phyloP scores from a whole-genome alignment of 2,329 filamentous ascomycete genomes.

The Colletotrichum sansevieriae region DNA sequence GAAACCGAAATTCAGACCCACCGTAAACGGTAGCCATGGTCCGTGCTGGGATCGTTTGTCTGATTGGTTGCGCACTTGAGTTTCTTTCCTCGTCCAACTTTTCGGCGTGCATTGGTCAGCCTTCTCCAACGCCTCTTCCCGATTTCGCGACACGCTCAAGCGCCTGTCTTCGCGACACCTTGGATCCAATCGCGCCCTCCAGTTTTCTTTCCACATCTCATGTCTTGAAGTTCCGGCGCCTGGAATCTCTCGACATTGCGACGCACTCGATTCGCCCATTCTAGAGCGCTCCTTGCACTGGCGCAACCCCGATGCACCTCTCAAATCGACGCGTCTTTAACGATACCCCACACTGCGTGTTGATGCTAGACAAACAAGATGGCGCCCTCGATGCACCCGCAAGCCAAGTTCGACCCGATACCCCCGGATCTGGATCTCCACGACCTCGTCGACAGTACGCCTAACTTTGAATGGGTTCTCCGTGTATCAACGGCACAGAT shows the following conservation, averaged over 20 bases:
- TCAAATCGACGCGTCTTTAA: neutral
- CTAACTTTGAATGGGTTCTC: constrained; percentile 89
- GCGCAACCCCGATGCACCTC: neutral
- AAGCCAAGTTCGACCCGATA: constrained; percentile 92
- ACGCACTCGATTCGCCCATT: neutral
- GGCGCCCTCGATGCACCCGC: constrained; percentile 80
- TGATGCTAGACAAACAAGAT: constrained; percentile 62
- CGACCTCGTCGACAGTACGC: constrained; percentile 79
- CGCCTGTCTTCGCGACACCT: neutral
- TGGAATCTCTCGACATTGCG: neutral
- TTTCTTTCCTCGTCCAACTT: neutral
- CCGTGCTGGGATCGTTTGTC: neutral
- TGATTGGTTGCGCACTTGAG: constrained; percentile 33
- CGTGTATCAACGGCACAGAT: constrained; percentile 85
- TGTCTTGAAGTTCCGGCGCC: neutral
- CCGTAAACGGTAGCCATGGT: constrained; percentile 2
- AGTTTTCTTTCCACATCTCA: neutral
- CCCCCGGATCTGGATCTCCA: constrained; percentile 86
- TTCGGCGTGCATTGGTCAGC: constrained; percentile 6
- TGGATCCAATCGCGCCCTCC: neutral
- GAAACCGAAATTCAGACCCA: constrained; percentile 22
- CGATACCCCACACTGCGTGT: neutral
- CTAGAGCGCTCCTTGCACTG: neutral
- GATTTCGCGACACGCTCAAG: constrained; percentile 19
- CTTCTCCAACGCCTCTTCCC: constrained; percentile 22